A percentile compares a stretch with the other conserved stretches of the same genome.
Evolutionary conservation across 768 basidiomycete genomes (phyloP).

Genomic region (Mycena albidolilacea): DNA sequence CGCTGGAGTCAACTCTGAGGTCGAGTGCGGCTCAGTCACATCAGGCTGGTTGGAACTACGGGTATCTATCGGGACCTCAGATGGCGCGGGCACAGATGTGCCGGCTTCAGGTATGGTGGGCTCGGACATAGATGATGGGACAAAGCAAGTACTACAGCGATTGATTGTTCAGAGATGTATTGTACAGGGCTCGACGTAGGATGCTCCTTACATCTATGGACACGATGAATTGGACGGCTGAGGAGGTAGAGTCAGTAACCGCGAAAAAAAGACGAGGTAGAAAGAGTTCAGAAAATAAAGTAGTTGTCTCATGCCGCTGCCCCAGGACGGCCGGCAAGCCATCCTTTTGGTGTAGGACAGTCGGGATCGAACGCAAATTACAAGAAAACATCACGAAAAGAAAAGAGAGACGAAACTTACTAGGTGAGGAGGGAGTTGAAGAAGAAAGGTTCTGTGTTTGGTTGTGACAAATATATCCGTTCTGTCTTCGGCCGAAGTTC

Average conservation of each 20-base stretch:
- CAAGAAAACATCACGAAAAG: slow-evolving; percentile 69
- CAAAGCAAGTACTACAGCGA: slow-evolving; percentile 21
- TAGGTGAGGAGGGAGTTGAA: neutral
- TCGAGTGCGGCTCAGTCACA: slow-evolving; percentile 1
- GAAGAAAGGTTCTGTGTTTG: slow-evolving; percentile 1
- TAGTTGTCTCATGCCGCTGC: slow-evolving; percentile 79
- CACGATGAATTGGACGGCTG: slow-evolving; percentile 30
- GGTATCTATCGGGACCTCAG: slow-evolving; percentile 24
- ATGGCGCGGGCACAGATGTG: neutral
- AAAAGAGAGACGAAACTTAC: slow-evolving; percentile 28
- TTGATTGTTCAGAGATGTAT: slow-evolving; percentile 40
- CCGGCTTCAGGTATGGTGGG: slow-evolving; percentile 33
- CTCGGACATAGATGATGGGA: slow-evolving; percentile 28
- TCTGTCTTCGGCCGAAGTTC: too few relatives aligned
- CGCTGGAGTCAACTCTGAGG: slow-evolving; percentile 1
- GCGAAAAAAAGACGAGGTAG: slow-evolving; percentile 12
- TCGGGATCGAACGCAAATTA: slow-evolving; percentile 93
- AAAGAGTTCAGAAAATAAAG: slow-evolving; percentile 61
- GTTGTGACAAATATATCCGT: too few relatives aligned
- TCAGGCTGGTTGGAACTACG: neutral
- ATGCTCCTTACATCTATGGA: slow-evolving; percentile 50
- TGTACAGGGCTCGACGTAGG: slow-evolving; percentile 12
- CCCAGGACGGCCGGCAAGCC: slow-evolving; percentile 85
- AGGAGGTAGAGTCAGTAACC: slow-evolving; percentile 39
- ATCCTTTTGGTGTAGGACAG: slow-evolving; percentile 77